Base-by-base conservation (phyloP, 2,329 filamentous ascomycete genomes). In the Aspergillus quadrilineatus region DNA sequence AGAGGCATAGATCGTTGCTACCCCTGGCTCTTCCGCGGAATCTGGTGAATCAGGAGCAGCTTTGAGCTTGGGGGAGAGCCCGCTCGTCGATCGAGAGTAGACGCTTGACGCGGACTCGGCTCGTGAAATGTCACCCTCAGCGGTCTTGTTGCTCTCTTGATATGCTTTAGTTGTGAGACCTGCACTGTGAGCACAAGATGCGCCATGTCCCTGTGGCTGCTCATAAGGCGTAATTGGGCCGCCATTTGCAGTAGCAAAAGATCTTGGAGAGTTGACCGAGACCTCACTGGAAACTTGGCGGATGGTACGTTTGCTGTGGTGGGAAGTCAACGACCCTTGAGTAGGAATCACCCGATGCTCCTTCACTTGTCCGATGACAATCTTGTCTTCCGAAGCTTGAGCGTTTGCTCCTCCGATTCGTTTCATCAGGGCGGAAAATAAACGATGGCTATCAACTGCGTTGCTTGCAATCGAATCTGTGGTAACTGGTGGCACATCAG, bases 361-460 rank as follows among this genome's bases (percentile, higher is more conserved):
- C 50, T 65, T 64, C n/a, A 75, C 67, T 17, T 61, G 65, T 10
- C 72, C 70, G 45, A 68, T 48, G 10, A 63, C 51, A 4, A 72
- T 47, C 0, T 65, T 63, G 47, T 67, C 69, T 5, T 67, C 60
- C 7, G 63, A 48, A 12, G 59, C 55, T 8, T 62, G 56, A 6
- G 53, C 29, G 14, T 60, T 48, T 12, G 55, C 62, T 47, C 67
- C 65, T 34, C 66, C 68, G 43, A 78, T 76, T 29, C 73, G 67
- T 55, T 69, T 74, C 67, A 78, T 72, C 56, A 79, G 65, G 7
- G 76, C 76, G 8, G 75, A 73, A 56, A 77, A 79, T 36, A 79
- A 59, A 17, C 75, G 69, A 37, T 76, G 71, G 54, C 69, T 71
- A 56, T 78, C 71, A 9, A 74, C 63, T 42, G 62, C 62, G 41